These are phyloP conservation scores for Eragrostis curvula DNA, from an alignment of 176 grass and related monocot genomes.

Conservation along the genomic window DNA sequence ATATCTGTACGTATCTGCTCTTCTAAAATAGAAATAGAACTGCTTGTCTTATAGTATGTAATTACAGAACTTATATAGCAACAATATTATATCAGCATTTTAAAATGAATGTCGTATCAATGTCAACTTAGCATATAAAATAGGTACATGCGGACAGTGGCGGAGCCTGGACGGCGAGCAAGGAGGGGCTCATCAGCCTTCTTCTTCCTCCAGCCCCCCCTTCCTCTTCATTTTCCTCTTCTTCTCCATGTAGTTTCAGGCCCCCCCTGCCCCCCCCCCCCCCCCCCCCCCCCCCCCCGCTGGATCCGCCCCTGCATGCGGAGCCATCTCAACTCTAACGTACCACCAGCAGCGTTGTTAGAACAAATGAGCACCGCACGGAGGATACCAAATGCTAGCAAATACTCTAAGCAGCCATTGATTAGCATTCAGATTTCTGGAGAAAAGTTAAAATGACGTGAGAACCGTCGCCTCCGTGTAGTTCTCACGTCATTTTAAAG, in stretches of 20 bases:
- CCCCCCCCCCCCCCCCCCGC: too few relatives aligned
- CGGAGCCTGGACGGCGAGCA: too few relatives aligned
- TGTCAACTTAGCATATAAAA: not conserved
- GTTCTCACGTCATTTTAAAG: too few relatives aligned
- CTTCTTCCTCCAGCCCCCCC: too few relatives aligned
- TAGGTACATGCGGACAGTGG: too few relatives aligned
- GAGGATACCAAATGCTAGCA: not conserved
- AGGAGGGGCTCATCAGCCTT: too few relatives aligned
- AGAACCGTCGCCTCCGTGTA: not conserved
- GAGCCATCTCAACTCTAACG: not conserved
- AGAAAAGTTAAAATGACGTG: not conserved
- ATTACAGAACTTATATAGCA: not conserved
- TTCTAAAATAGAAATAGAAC: not conserved
- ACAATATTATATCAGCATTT: not conserved
- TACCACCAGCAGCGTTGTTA: not conserved
- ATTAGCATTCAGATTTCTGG: not conserved
- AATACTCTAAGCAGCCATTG: constrained; percentile 25
- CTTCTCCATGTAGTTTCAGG: too few relatives aligned
- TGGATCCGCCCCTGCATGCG: too few relatives aligned
- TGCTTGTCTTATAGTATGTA: not conserved
- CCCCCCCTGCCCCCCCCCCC: too few relatives aligned
- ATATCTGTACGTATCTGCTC: not conserved
- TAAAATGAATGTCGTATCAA: not conserved
- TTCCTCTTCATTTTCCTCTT: too few relatives aligned
- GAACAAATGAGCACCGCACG: not conserved